These are phyloP conservation scores for Allium fistulosum DNA, from an alignment of 106 monocot species.

Conservation along the genomic window DNA sequence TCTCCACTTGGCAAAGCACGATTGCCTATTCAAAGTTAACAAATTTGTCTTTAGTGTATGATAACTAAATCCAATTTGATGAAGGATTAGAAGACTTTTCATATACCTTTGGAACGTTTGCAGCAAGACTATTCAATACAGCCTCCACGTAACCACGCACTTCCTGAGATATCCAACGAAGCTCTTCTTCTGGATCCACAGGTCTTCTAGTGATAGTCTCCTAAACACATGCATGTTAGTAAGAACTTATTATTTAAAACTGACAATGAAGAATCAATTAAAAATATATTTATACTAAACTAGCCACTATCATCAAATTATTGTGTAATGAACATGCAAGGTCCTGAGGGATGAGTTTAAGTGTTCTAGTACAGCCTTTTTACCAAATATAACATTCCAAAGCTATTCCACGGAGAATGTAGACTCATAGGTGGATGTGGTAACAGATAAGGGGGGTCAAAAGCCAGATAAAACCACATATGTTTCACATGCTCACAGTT, in stretches of 20 bases:
- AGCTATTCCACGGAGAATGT: no score
- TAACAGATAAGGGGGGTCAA: no score
- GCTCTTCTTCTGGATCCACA: constrained; percentile 96
- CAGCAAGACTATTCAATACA: constrained; percentile 95
- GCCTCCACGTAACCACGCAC: constrained; percentile 99
- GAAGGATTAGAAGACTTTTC: background rate
- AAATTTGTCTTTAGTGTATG: background rate
- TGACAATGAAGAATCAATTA: no score
- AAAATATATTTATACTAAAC: no score
- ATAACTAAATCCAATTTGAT: background rate
- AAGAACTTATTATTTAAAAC: background rate
- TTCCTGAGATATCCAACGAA: constrained; percentile 99
- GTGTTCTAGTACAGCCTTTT: no score
- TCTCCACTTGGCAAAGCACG: constrained; percentile 95
- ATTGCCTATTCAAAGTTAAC: constrained; percentile 50
- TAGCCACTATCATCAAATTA: no score
- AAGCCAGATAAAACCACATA: no score
- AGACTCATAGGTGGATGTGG: no score
- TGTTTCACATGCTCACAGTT: no score
- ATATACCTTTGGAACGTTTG: constrained; percentile 85
- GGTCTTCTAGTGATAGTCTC: constrained; percentile 80
- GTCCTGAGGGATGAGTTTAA: no score
- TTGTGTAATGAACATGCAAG: no score
- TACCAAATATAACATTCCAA: no score
- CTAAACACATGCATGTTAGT: constrained; percentile 10